Evolutionary conservation across 2,329 filamentous ascomycete species (phyloP).

Genomic region (Cordyceps pruinosa): DNA sequence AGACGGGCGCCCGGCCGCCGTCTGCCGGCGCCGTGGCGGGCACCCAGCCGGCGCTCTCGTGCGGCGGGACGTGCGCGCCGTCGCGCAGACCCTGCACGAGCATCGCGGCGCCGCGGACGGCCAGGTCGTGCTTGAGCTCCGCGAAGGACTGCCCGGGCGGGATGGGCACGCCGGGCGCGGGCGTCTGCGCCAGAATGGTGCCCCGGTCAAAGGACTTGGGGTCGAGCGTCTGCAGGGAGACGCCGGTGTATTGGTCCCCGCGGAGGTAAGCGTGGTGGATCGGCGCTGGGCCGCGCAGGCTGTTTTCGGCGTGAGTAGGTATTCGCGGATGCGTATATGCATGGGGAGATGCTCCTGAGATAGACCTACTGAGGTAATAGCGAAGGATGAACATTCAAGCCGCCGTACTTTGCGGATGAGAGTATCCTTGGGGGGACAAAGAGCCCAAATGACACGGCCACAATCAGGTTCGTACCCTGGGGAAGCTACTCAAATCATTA

Average conservation of each 20-base stretch:
- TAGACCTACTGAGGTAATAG: conserved; percentile 67
- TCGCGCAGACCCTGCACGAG: conserved; percentile 59
- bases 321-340: neutral
- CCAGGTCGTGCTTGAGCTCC: conserved; percentile 43
- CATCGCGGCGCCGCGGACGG: conserved; percentile 60
- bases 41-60: conserved; percentile 30
- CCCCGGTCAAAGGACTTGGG: conserved; percentile 72
- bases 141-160: conserved; percentile 36
- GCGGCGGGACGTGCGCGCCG: conserved; percentile 58
- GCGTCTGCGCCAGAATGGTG: conserved; percentile 63
- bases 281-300: conserved; percentile 78
- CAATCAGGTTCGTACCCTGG: conserved; percentile 62
- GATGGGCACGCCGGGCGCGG: conserved; percentile 48
- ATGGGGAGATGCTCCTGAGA: neutral
- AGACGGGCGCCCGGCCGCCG: conserved; percentile 21
- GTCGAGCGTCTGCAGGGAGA: conserved; percentile 84
- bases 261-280: conserved; percentile 76
- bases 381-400: conserved; percentile 90
- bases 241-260: conserved; percentile 55
- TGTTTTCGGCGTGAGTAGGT: conserved; percentile 24
- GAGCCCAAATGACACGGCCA: conserved; percentile 91
- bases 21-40: conserved; percentile 5
- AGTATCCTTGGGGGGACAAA: conserved; percentile 77
- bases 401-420: conserved; percentile 65
- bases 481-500: conserved; percentile 42